Evolutionary conservation across 306 rosid genomes (phyloP).

Genomic region (Dalbergia cochinchinensis): DNA sequence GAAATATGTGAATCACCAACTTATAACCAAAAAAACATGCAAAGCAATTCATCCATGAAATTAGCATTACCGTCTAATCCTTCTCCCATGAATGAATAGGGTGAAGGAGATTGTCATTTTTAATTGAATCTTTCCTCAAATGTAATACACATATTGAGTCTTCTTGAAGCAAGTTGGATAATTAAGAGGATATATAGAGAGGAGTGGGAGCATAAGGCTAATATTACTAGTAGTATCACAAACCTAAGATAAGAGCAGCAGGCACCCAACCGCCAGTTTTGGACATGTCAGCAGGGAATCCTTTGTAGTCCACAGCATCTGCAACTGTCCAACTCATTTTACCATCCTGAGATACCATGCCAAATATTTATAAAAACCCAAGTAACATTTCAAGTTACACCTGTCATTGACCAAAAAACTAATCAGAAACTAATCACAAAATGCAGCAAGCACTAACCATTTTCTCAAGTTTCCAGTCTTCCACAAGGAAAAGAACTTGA

Average conservation of each 20-base stretch:
- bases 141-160: background rate
- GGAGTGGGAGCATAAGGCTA: background rate
- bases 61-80: background rate
- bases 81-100: background rate
- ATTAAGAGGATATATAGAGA: background rate
- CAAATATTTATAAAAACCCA: background rate
- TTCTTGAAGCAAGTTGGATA: conserved; percentile 5
- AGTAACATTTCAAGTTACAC: conserved; percentile 23
- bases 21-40: conserved; percentile 7
- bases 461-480: conserved; percentile 22
- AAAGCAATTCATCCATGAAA: background rate
- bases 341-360: conserved; percentile 59
- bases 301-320: conserved; percentile 85
- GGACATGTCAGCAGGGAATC: conserved; percentile 76
- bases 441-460: conserved; percentile 50
- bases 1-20: conserved; percentile 20
- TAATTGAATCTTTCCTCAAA: background rate
- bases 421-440: conserved; percentile 24
- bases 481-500: conserved; percentile 31
- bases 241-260: conserved; percentile 84
- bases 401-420: conserved; percentile 27
- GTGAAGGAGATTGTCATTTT: background rate
- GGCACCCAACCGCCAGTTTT: conserved; percentile 93
- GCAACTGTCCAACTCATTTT: conserved; percentile 73
- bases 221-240: background rate